Conservation (phyloP, 441 rosid species). For the Pelargonium australe region DNA sequence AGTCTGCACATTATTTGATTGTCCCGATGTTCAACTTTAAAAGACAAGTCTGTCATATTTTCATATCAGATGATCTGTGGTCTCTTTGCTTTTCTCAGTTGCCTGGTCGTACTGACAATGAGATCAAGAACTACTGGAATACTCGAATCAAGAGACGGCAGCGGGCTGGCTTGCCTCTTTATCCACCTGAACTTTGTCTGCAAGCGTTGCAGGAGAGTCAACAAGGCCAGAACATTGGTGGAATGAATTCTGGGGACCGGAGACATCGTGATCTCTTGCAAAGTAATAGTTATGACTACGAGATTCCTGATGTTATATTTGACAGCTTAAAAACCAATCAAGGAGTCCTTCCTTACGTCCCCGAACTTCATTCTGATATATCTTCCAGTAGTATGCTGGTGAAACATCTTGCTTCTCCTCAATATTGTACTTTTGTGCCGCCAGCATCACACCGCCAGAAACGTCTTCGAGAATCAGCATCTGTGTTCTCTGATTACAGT, state of each 20-base stretch:
- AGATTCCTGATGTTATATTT: constrained; percentile 63
- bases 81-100: constrained; percentile 38
- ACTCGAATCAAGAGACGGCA: constrained; percentile 91
- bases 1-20: not conserved
- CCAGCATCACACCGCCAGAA: constrained; percentile 46
- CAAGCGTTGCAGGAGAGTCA: constrained; percentile 60
- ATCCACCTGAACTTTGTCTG: constrained; percentile 73
- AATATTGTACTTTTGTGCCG: constrained; percentile 48
- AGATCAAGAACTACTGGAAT: constrained; percentile 99
- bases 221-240: constrained; percentile 32
- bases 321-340: constrained; percentile 56
- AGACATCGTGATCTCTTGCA: constrained; percentile 52
- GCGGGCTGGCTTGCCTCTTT: constrained; percentile 92
- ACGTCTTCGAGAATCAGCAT: constrained; percentile 56
- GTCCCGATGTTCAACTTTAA: not conserved
- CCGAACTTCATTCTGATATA: constrained; percentile 51
- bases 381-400: constrained; percentile 52
- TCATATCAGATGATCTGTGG: constrained; percentile 8
- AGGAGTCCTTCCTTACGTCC: constrained; percentile 43
- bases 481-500: constrained; percentile 37
- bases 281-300: constrained; percentile 32
- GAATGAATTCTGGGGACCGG: constrained; percentile 35
- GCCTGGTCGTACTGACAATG: constrained; percentile 98
- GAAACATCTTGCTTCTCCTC: constrained; percentile 55
- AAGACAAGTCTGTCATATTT: not conserved